A percentile compares a stretch with the other conserved stretches of the same genome.
These are phyloP conservation scores for Vachellia pachyceras DNA, from an alignment of 306 rosid species.

Conservation along the genomic window DNA sequence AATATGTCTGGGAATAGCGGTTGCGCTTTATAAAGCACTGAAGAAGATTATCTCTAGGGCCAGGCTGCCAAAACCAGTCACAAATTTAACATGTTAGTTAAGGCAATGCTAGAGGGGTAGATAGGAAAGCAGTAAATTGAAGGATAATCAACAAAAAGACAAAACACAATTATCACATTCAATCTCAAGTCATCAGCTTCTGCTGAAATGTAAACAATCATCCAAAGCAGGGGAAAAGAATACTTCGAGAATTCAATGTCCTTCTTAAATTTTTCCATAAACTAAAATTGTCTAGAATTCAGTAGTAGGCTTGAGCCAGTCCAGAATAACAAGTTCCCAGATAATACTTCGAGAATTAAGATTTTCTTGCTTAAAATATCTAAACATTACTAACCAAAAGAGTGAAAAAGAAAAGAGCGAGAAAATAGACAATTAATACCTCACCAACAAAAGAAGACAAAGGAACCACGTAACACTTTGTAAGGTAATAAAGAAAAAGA, in stretches of 20 bases:
- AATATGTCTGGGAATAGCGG: slow-evolving; percentile 82
- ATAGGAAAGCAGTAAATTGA: slow-evolving; percentile 1
- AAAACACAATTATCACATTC: slow-evolving; percentile 35
- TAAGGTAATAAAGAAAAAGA: neutral
- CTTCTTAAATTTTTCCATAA: slow-evolving; percentile 34
- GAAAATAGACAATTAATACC: slow-evolving; percentile 9
- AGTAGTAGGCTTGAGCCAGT: too few relatives aligned
- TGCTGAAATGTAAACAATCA: slow-evolving; percentile 11
- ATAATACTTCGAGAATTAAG: slow-evolving; percentile 4
- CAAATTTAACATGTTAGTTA: slow-evolving; percentile 3
- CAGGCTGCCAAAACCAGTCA: slow-evolving; percentile 78
- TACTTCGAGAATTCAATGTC: neutral
- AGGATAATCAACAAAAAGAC: slow-evolving; percentile 37
- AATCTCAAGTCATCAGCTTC: slow-evolving; percentile 15
- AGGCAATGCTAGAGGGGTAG: slow-evolving; percentile 15
- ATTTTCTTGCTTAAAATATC: slow-evolving; percentile 28
- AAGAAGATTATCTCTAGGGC: slow-evolving; percentile 82
- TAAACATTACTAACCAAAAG: slow-evolving; percentile 12
- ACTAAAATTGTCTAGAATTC: too few relatives aligned
- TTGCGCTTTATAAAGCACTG: slow-evolving; percentile 91
- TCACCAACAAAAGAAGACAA: slow-evolving; percentile 14
- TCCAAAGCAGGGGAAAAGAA: neutral
- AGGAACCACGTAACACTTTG: slow-evolving; percentile 7
- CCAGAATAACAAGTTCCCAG: too few relatives aligned
- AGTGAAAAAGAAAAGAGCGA: slow-evolving; percentile 6